Evolutionary conservation across 78 protist genomes (phyloP).

Genomic region (Dictyostelium firmibasis): DNA sequence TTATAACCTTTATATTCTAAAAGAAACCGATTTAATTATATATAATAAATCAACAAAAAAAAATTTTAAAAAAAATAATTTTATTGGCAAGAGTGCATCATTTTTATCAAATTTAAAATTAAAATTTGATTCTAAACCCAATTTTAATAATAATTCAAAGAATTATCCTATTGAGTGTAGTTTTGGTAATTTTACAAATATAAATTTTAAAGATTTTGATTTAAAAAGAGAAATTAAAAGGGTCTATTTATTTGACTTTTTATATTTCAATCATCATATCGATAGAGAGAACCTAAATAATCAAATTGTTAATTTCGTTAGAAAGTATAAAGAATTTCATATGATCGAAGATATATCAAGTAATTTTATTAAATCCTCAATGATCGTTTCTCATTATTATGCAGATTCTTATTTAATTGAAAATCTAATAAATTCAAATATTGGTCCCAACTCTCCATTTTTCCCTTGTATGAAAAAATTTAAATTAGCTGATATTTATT

Average conservation of each 20-base stretch:
- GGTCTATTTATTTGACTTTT: background rate
- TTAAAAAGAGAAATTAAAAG: background rate
- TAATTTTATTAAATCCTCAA: background rate
- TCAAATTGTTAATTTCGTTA: background rate
- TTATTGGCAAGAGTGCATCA: background rate
- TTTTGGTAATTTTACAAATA: background rate
- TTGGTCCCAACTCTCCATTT: background rate
- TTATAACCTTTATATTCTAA: too few relatives aligned
- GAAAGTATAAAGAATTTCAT: background rate
- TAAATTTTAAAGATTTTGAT: too few relatives aligned
- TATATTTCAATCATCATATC: background rate
- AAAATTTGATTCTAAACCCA: background rate
- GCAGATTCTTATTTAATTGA: background rate
- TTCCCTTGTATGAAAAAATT: background rate
- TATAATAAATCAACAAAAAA: background rate
- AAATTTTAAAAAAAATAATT: too few relatives aligned
- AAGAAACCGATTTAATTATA: background rate
- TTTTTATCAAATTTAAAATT: background rate
- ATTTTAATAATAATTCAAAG: too few relatives aligned
- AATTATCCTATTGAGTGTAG: background rate
- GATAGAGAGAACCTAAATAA: background rate
- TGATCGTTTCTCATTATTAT: background rate
- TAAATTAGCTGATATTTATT: background rate
- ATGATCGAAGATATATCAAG: background rate
- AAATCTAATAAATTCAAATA: background rate